Evolutionary conservation across 345 rosid species (phyloP).

Genomic region (Gossypium herbaceum): DNA sequence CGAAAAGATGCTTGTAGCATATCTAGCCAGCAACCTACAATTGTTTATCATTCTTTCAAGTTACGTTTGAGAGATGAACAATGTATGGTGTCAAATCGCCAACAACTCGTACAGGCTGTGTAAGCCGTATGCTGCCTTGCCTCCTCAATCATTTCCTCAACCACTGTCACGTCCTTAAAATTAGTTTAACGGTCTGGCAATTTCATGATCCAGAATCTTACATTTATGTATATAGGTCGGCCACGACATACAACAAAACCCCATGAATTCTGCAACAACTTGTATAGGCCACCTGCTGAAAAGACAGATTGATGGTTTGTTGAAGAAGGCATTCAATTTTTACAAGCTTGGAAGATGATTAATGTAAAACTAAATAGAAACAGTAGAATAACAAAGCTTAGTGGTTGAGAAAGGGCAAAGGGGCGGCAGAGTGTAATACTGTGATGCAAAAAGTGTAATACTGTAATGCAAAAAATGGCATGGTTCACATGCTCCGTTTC

Average conservation of each 20-base stretch:
- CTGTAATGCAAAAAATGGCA: background rate
- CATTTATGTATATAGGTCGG: constrained; percentile 25
- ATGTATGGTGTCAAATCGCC: constrained; percentile 15
- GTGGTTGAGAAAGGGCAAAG: background rate
- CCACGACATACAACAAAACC: background rate
- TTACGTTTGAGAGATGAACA: constrained; percentile 14
- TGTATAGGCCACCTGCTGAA: background rate
- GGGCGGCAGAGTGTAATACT: background rate
- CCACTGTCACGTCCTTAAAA: constrained; percentile 1
- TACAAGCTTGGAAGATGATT: background rate
- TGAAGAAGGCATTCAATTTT: background rate
- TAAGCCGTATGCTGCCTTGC: constrained; percentile 13
- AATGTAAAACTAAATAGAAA: background rate
- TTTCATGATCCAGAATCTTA: background rate
- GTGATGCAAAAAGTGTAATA: background rate
- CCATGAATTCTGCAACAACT: background rate
- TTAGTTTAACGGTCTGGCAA: constrained; percentile 40
- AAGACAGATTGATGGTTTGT: background rate
- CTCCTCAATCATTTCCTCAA: constrained; percentile 33
- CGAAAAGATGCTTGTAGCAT: constrained; percentile 28
- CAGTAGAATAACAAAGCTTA: background rate
- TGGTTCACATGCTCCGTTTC: background rate
- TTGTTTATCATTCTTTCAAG: constrained; percentile 16
- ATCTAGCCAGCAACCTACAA: constrained; percentile 26
- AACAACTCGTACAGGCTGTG: constrained; percentile 1